Evolutionary conservation across 2,329 filamentous ascomycete genomes (phyloP), one percentile per base, ranked within the genome.

Genomic region (Aspergillus carbonarius): DNA sequence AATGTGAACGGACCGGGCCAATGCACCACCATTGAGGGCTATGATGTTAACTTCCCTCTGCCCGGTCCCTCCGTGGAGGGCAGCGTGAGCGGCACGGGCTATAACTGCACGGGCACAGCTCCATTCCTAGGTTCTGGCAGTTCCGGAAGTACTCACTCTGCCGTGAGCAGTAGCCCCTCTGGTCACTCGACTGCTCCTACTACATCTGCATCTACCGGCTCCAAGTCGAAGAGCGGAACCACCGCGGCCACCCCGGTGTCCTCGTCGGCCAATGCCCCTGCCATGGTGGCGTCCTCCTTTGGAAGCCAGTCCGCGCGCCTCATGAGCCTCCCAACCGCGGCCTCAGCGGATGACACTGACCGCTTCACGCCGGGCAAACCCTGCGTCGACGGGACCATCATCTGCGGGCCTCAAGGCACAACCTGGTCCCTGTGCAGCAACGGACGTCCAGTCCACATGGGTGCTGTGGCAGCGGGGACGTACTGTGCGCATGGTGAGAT

Each of bases 1-100:
- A 92, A 92, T 72, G 75, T 91, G 52, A 72, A 72, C 48, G 83
- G 84, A 54, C 79, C 76, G 3, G 71, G 70, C 23, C 54, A 69
- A 50, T 91, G 88, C 76, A 78, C 71, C 42, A 89, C 86, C 35
- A 71, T 74, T 6, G 85, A 87, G 67, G 77, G 79, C 37, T 71
- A 79, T 47, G 85, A 89, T 59, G 79, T 89, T 35, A 69, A 80
- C 65, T 92, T 88, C 77, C 89, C 90, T 39, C 72, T 85, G 54
- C 87, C 88, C 6, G 90, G 89, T 50, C 74, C 79, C 0, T 81
- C 84, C 57, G 81, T 86, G 46, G 52, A 72, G 27, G 74, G 74
- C 20, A 60, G 60, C 35, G 74, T 71, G 5, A 63, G 63, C 1
- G 75, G 72, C 13, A 70, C 67, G 54, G 75, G 76, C 32, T 76